Base-by-base conservation (phyloP, 441 rosid species). In the Metrosideros polymorpha region DNA sequence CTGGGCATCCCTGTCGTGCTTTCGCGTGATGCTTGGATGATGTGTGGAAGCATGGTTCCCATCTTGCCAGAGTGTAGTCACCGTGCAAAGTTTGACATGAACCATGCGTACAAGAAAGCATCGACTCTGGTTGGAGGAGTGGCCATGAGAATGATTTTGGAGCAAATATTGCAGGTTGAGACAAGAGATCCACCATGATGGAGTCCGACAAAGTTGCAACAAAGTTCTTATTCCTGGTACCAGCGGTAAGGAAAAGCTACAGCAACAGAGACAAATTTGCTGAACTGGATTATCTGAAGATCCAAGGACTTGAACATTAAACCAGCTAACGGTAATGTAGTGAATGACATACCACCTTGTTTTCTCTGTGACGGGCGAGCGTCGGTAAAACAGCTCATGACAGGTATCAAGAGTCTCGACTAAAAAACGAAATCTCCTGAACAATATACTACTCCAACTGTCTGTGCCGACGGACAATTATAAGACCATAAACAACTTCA, bases 291-390 rank as follows among this genome's bases (percentile, higher is more conserved):
- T 71, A 39, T 71, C 79, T 39, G n/a, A 71, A 71, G 79, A 71
- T 71, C 79, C 79, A 71, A 71, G 22, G 79, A 39, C 85, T 76
- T 76, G 85, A 29, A 83, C 71, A 35, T 85, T 83, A 85, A 85
- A 82, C 84, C 89, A 55, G 86, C 84, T 59, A 87, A 93, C n/a
- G 27, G 27, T 9, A 50, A 59, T 14, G 35, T 30, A 32, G 77
- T 12, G 79, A 39, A 71, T 39, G 27, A 27, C 79, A 22, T 5
- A 71, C 2, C 79, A 30, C 79, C 79, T 77, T 27, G 55, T 87
- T 84, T 89, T 89, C 87, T 83, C 17, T 1, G 79, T 71, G 47
- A 22, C 5, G 5, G 79, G 47, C 7, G 17, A 39, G 47, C 79
- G 0, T 22, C n/a, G n/a, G 47, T 24, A 71, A 2, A 71, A 35